These are phyloP conservation scores for Didymella pinodella DNA, from an alignment of 2,329 filamentous ascomycete species.

Conservation along the genomic window DNA sequence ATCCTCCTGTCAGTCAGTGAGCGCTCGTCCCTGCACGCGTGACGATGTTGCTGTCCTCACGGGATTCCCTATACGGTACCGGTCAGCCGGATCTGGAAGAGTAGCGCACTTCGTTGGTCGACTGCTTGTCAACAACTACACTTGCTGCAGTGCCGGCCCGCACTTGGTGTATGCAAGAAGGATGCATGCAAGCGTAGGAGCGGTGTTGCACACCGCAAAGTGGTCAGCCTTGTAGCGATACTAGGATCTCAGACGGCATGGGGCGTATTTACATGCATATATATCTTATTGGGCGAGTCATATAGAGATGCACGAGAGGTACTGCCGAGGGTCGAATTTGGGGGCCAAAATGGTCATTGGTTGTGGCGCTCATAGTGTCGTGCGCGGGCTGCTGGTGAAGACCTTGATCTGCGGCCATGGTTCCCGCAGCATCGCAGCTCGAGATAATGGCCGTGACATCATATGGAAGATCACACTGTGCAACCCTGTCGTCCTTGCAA, in stretches of 20 bases:
- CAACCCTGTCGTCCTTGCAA: not conserved
- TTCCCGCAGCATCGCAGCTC: not conserved
- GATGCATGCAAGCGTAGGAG: not conserved
- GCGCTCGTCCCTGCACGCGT: not conserved
- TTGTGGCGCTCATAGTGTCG: slow-evolving; percentile 1
- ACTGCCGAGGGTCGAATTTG: not conserved
- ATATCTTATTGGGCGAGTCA: slow-evolving; percentile 7
- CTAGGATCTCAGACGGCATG: not conserved
- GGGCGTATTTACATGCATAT: not conserved
- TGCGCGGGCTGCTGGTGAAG: slow-evolving; percentile 4
- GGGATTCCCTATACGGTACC: slow-evolving; percentile 9
- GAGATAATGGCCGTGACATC: not conserved
- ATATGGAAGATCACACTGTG: not conserved
- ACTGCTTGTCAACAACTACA: not conserved
- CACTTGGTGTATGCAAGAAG: not conserved
- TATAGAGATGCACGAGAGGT: not conserved
- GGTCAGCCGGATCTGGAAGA: slow-evolving; percentile 9
- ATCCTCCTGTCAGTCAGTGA: not conserved
- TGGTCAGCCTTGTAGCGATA: slow-evolving; percentile 5
- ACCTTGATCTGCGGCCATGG: not conserved
- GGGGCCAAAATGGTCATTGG: not conserved
- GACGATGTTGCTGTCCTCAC: slow-evolving; percentile 4
- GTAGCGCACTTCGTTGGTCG: not conserved
- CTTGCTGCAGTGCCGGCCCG: not conserved
- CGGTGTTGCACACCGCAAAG: slow-evolving; percentile 19